Evolutionary conservation across 2,329 filamentous ascomycete species (phyloP).

Genomic region (Trichophaea hybrida): DNA sequence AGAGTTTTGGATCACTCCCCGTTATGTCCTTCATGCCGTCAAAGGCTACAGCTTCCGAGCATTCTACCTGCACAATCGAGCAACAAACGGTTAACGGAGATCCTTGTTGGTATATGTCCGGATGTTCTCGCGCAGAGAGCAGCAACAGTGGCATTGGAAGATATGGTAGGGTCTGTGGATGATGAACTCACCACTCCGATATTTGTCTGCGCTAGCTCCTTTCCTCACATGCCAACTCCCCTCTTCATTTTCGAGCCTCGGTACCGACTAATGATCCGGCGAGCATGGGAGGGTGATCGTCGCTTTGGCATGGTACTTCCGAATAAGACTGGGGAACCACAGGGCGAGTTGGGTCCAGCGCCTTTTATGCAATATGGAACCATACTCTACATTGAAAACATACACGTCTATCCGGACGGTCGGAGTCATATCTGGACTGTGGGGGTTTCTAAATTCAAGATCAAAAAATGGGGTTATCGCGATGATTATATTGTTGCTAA

Average conservation of each 20-base stretch:
- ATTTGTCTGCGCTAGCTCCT: conserved; percentile 70
- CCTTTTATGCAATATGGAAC: conserved; percentile 63
- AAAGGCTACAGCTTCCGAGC: conserved; percentile 35
- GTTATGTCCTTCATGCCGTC: conserved; percentile 68
- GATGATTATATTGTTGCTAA: conserved; percentile 70
- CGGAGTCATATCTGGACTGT: conserved; percentile 66
- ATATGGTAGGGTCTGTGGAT: conserved; percentile 41
- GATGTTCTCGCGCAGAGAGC: conserved; percentile 47
- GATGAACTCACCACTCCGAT: conserved; percentile 49
- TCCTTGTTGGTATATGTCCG: conserved; percentile 57
- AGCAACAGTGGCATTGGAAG: conserved; percentile 40
- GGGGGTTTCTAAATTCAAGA: conserved; percentile 62
- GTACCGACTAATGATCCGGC: conserved; percentile 76
- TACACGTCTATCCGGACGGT: conserved; percentile 62
- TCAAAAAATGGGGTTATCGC: conserved; percentile 47
- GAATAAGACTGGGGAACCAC: conserved; percentile 36
- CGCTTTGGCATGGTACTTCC: conserved; percentile 79
- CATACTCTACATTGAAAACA: conserved; percentile 57
- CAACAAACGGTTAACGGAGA: conserved; percentile 48
- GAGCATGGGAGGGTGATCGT: conserved; percentile 50
- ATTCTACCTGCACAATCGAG: conserved; percentile 16
- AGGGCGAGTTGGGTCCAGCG: conserved; percentile 38
- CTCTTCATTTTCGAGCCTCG: conserved; percentile 86
- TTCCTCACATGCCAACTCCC: conserved; percentile 72
- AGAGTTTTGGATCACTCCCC: conserved; percentile 62